Percentiles rank a stretch among this genome's conserved stretches.
phyloP scores from a whole-genome alignment of 306 rosid species.

The Chamaecrista fasciculata region DNA sequence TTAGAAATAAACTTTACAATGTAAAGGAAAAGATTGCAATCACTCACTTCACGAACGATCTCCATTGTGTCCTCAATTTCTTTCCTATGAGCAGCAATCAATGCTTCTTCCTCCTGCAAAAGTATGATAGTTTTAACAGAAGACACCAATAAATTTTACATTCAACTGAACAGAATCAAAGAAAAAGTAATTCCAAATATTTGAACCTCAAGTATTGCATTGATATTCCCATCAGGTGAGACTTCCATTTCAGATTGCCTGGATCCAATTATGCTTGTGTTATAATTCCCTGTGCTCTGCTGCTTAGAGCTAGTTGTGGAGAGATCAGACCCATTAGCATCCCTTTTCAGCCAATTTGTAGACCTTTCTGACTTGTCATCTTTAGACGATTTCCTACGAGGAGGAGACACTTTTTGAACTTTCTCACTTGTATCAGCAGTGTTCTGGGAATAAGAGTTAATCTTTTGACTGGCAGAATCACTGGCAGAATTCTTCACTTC shows the following conservation, averaged over 20 bases:
- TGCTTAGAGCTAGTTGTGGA: constrained; percentile 55
- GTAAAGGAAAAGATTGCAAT: constrained; percentile 5
- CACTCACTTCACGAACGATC: constrained; percentile 96
- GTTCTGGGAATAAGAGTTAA: constrained; percentile 52
- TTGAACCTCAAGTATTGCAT: constrained; percentile 85
- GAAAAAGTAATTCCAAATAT: constrained; percentile 15
- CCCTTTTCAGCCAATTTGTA: constrained; percentile 70
- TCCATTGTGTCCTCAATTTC: constrained; percentile 99
- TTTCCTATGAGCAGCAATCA: constrained; percentile 92
- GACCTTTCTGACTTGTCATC: constrained; percentile 82
- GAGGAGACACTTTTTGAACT: constrained; percentile 85
- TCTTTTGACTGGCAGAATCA: constrained; percentile 59
- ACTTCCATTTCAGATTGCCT: constrained; percentile 58
- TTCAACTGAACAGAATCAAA: not conserved
- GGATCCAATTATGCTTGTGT: constrained; percentile 41
- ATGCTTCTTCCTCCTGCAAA: constrained; percentile 94
- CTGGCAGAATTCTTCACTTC: constrained; percentile 58
- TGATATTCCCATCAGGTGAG: constrained; percentile 63
- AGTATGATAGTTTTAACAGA: constrained; percentile 22
- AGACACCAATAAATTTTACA: constrained; percentile 11
- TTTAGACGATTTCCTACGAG: constrained; percentile 63
- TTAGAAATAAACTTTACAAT: not conserved
- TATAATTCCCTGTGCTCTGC: constrained; percentile 43
- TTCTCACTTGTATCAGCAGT: constrained; percentile 61
- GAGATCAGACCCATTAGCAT: constrained; percentile 48